A percentile compares a stretch with the other conserved stretches of the same genome.
These are phyloP conservation scores for Kappamyces sp. DNA, from an alignment of 192 early-diverging fungal genomes.

Conservation along the genomic window DNA sequence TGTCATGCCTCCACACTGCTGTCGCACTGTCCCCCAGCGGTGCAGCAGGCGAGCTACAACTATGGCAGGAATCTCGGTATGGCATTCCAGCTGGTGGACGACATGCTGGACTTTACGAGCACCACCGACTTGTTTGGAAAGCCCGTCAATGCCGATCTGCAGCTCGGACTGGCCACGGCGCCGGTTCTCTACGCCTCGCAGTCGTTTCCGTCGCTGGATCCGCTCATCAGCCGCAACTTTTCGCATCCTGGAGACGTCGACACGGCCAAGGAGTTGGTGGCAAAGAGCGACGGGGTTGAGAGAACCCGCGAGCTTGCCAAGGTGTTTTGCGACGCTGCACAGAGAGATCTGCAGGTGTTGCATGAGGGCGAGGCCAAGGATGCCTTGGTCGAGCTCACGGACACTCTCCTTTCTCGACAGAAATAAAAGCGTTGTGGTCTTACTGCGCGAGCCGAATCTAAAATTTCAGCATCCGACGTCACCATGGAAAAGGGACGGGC, in stretches of 20 bases:
- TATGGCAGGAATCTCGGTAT: conserved; percentile 87
- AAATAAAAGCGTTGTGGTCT: conserved; percentile 39
- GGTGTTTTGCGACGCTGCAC: conserved; percentile 69
- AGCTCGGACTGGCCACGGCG: conserved; percentile 85
- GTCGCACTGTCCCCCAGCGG: conserved; percentile 64
- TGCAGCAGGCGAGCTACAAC: conserved; percentile 74
- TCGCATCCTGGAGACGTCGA: conserved; percentile 67
- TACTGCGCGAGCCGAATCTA: too few relatives aligned
- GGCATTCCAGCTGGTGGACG: conserved; percentile 93
- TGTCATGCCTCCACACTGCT: conserved; percentile 81
- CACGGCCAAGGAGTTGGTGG: conserved; percentile 68
- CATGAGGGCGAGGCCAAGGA: conserved; percentile 68
- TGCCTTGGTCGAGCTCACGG: conserved; percentile 74
- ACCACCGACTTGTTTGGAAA: conserved; percentile 77
- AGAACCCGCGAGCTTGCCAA: conserved; percentile 70
- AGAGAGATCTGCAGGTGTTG: conserved; percentile 56
- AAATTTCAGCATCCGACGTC: too few relatives aligned
- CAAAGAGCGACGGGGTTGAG: conserved; percentile 69
- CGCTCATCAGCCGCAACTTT: conserved; percentile 85
- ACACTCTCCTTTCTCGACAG: conserved; percentile 71
- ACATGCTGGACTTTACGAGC: conserved; percentile 85
- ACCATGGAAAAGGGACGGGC: too few relatives aligned
- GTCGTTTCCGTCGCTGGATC: conserved; percentile 75
- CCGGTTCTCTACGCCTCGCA: conserved; percentile 92
- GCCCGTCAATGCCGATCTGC: conserved; percentile 82